A percentile compares a stretch with the other conserved stretches of the same genome.
These are phyloP conservation scores for Annulohypoxylon bovei DNA, from an alignment of 495 filamentous ascomycete genomes.

Conservation along the genomic window DNA sequence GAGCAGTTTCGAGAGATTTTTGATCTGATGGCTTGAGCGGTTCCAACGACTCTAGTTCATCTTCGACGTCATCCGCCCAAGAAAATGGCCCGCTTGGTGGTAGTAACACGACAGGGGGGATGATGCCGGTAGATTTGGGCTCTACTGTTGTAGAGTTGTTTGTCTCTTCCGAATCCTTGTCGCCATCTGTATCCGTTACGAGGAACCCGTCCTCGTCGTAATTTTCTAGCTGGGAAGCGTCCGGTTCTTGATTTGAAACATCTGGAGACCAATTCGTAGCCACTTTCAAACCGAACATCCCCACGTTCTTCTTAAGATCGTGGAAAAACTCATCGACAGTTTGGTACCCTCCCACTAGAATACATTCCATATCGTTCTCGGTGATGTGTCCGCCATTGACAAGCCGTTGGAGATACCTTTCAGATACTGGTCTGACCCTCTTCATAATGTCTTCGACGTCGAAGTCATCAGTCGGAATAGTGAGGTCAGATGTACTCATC, in stretches of 20 bases:
- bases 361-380: conserved; percentile 14
- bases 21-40: not conserved
- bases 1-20: not conserved
- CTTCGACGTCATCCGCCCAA: conserved; percentile 19
- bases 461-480: not conserved
- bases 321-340: conserved; percentile 22
- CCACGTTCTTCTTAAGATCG: not conserved
- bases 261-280: not conserved
- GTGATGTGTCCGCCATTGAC: not conserved
- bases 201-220: conserved; percentile 31
- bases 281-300: not conserved
- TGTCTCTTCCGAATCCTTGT: not conserved
- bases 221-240: not conserved
- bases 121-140: no score
- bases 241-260: not conserved
- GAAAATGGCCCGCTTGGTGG: not conserved
- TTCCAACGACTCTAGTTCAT: not conserved
- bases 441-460: conserved; percentile 21
- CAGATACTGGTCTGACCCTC: conserved; percentile 11
- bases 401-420: conserved; percentile 5
- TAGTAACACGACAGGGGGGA: not conserved
- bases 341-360: conserved; percentile 14
- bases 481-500: not conserved
- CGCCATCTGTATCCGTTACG: not conserved
- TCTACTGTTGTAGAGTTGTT: no score